Conservation (phyloP, 129 eudicot genomes). For the Saussurea involucrata region DNA sequence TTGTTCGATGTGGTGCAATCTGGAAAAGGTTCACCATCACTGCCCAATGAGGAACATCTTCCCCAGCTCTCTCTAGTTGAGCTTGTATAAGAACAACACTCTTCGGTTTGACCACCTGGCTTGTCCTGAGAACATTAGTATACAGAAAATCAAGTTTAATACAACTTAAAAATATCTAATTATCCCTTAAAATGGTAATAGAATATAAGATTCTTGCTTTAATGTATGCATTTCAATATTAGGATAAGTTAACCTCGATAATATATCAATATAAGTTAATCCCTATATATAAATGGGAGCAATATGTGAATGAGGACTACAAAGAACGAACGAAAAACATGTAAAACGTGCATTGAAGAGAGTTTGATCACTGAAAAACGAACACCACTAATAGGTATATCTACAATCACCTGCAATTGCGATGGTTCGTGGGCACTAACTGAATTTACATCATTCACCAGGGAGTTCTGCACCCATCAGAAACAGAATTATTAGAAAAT, state of each 20-base stretch:
- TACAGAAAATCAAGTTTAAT: not conserved
- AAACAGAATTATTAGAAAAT: slow-evolving; percentile 3
- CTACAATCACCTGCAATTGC: slow-evolving; percentile 42
- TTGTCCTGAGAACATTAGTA: slow-evolving; percentile 50
- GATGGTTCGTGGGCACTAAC: slow-evolving; percentile 26
- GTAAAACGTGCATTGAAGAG: not conserved
- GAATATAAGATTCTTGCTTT: not conserved
- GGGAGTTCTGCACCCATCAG: slow-evolving; percentile 37
- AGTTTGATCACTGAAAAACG: slow-evolving; percentile 2
- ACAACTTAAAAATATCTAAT: not conserved
- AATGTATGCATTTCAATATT: not conserved
- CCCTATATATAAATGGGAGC: not conserved
- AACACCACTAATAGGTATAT: slow-evolving; percentile 7
- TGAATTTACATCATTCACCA: slow-evolving; percentile 34
- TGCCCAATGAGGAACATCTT: slow-evolving; percentile 92
- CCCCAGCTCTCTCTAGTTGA: slow-evolving; percentile 96
- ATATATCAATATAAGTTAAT: not conserved
- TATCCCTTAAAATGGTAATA: not conserved
- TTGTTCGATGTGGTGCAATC: slow-evolving; percentile 38
- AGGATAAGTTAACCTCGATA: not conserved
- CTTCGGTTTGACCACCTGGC: slow-evolving; percentile 50
- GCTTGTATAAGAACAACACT: slow-evolving; percentile 79
- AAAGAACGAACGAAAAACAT: not conserved
- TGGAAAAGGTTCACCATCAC: slow-evolving; percentile 57
- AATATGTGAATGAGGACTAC: not conserved